phyloP scores from a whole-genome alignment of 2,329 filamentous ascomycete genomes.

The Boeremia lycopersici region DNA sequence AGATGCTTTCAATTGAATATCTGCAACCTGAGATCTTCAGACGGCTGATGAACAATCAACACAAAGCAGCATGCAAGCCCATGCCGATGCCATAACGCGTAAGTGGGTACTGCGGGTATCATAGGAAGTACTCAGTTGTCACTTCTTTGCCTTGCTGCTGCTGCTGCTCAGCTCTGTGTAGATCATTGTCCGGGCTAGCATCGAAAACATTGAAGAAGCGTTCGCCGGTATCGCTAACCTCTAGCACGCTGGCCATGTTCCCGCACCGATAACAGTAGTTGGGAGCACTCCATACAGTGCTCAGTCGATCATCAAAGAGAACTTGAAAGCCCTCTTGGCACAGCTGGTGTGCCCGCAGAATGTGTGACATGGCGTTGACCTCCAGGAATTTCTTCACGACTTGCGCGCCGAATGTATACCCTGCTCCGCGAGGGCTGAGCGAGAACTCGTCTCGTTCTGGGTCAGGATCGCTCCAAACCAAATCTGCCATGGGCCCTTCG shows the following conservation, averaged over 20 bases:
- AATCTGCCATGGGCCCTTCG: conserved; percentile 98
- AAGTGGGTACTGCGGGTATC: conserved; percentile 46
- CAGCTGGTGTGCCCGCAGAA: conserved; percentile 94
- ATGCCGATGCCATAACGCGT: conserved; percentile 14
- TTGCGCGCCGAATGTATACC: conserved; percentile 96
- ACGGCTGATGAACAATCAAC: not conserved
- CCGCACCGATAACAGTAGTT: conserved; percentile 93
- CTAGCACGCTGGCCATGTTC: conserved; percentile 95
- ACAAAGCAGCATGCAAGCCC: conserved; percentile 23
- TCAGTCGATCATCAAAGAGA: conserved; percentile 90
- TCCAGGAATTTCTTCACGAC: conserved; percentile 98
- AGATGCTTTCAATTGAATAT: not conserved
- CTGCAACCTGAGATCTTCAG: not conserved
- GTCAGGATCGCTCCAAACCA: conserved; percentile 98
- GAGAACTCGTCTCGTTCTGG: conserved; percentile 98
- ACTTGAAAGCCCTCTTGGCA: conserved; percentile 98
- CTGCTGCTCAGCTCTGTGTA: conserved; percentile 81
- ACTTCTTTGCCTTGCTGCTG: conserved; percentile 75
- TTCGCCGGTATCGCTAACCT: conserved; percentile 92
- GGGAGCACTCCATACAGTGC: conserved; percentile 86
- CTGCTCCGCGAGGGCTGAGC: conserved; percentile 87
- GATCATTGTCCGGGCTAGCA: conserved; percentile 92
- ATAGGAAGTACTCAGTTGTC: conserved; percentile 72
- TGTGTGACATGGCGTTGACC: conserved; percentile 97
- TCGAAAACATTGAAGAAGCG: conserved; percentile 98